Percentiles rank a stretch among this genome's conserved stretches.
These are phyloP conservation scores for Dillenia suffruticosa DNA, from an alignment of 164 flowering plant species.

Conservation along the genomic window DNA sequence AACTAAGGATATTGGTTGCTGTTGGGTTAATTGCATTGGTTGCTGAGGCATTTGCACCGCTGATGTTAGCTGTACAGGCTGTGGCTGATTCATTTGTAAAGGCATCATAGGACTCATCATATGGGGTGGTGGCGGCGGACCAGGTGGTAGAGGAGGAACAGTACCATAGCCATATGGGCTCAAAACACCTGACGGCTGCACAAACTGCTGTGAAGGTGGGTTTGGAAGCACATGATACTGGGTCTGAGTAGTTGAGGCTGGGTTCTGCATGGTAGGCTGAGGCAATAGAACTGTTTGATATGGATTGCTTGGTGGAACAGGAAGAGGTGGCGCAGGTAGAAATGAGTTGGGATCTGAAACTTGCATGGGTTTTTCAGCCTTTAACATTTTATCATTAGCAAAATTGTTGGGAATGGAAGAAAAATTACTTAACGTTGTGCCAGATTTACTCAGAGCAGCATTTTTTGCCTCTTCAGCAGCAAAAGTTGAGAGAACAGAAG, in stretches of 20 bases:
- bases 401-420: constrained; percentile 26
- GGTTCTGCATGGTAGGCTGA: constrained; percentile 41
- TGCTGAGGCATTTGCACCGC: too few relatives aligned
- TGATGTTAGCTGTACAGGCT: constrained; percentile 8
- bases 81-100: constrained; percentile 33
- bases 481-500: constrained; percentile 83
- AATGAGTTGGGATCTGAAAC: constrained; percentile 41
- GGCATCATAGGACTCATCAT: constrained; percentile 36
- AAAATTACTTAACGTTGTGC: constrained; percentile 29
- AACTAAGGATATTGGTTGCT: constrained; percentile 1
- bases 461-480: constrained; percentile 88
- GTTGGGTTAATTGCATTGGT: constrained; percentile 19
- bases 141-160: constrained; percentile 48
- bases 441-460: constrained; percentile 39
- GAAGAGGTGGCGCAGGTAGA: constrained; percentile 24
- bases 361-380: constrained; percentile 35
- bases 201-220: constrained; percentile 52
- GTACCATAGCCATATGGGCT: constrained; percentile 47
- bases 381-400: constrained; percentile 18
- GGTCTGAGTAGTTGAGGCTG: constrained; percentile 40
- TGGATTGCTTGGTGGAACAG: constrained; percentile 31
- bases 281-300: constrained; percentile 52
- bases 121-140: constrained; percentile 52
- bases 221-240: constrained; percentile 54
- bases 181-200: constrained; percentile 47